These are phyloP conservation scores for Dinochytrium kinnereticum DNA, from an alignment of 371 early-diverging fungal genomes.

Conservation along the genomic window DNA sequence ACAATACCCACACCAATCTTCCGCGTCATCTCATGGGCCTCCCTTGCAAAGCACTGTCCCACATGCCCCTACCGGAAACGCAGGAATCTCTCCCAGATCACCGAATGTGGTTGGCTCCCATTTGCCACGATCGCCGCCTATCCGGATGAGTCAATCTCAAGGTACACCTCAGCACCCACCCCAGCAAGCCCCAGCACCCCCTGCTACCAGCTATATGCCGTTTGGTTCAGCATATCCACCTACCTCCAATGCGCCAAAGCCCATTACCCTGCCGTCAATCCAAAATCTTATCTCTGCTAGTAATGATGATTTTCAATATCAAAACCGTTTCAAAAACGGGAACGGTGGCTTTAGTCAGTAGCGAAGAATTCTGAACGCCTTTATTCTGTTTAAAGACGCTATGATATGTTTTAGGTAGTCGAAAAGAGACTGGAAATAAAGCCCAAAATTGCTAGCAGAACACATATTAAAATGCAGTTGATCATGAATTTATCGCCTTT, in stretches of 20 bases:
- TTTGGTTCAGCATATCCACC: neutral
- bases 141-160: neutral
- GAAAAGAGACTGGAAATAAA: conserved; percentile 54
- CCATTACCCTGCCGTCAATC: conserved; percentile 30
- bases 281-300: conserved; percentile 25
- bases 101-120: neutral
- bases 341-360: too few relatives aligned
- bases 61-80: too few relatives aligned
- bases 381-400: too few relatives aligned
- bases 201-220: neutral
- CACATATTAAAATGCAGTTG: conserved; percentile 61
- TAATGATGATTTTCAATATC: neutral
- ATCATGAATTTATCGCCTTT: conserved; percentile 66
- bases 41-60: too few relatives aligned
- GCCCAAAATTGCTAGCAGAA: conserved; percentile 56
- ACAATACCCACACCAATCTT: neutral
- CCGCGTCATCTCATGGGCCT: neutral
- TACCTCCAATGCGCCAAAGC: neutral
- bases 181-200: neutral
- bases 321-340: neutral
- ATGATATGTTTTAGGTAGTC: neutral
- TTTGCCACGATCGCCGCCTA: neutral
- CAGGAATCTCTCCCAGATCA: neutral
- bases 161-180: neutral
- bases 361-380: too few relatives aligned